phyloP scores from a whole-genome alignment of 805 yeast species.

The Yueomyces sp. region DNA sequence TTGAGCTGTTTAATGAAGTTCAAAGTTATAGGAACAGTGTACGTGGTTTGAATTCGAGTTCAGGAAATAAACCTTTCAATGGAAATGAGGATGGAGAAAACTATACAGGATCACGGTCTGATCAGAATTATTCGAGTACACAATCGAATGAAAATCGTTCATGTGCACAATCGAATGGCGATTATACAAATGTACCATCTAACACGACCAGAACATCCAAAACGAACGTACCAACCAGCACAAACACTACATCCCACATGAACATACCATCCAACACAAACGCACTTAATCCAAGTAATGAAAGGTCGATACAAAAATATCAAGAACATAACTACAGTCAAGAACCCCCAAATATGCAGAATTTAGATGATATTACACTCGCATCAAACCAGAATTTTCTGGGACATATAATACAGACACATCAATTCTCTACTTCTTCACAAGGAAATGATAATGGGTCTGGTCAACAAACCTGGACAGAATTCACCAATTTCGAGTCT shows the following conservation, averaged over 20 bases:
- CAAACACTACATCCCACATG: not conserved
- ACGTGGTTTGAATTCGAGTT: not conserved
- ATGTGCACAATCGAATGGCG: not conserved
- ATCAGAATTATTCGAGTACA: no score
- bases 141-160: not conserved
- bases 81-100: no score
- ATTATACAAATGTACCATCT: not conserved
- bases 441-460: not conserved
- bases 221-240: not conserved
- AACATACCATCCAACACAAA: not conserved
- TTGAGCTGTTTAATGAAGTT: not conserved
- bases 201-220: not conserved
- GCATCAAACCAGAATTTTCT: no score
- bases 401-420: no score
- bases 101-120: no score
- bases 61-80: no score
- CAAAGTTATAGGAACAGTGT: not conserved
- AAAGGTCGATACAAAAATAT: no score
- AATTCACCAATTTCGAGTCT: not conserved
- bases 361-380: no score
- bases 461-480: not conserved
- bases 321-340: no score
- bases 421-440: not conserved
- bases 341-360: no score
- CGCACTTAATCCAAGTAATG: not conserved